Conservation (phyloP, 2,329 filamentous ascomycete genomes). For the Talaromyces sp. region DNA sequence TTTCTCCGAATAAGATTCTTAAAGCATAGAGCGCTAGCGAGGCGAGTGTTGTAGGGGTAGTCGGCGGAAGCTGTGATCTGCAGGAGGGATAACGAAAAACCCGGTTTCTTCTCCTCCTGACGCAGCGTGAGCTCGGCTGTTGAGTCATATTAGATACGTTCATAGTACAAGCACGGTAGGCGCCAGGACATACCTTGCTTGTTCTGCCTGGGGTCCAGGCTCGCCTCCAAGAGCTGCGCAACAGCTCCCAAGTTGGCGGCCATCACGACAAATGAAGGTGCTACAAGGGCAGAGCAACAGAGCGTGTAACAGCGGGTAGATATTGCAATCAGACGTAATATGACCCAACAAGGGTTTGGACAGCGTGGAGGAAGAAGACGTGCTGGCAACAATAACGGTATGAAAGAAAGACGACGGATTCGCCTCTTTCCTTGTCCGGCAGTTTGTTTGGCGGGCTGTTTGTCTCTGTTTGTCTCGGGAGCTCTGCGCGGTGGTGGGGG, state of each 20-base stretch:
- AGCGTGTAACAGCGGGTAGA: not conserved
- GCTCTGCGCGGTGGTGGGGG: slow-evolving; percentile 6
- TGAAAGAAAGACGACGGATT: slow-evolving; percentile 7
- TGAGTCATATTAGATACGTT: slow-evolving; percentile 8
- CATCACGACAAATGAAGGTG: slow-evolving; percentile 41
- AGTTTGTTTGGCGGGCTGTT: slow-evolving; percentile 26
- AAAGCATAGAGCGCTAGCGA: slow-evolving; percentile 88
- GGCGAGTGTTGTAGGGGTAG: slow-evolving; percentile 70
- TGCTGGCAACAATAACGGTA: not conserved
- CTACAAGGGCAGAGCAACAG: not conserved
- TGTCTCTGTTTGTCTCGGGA: slow-evolving; percentile 13
- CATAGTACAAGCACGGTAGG: not conserved
- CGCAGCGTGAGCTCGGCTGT: slow-evolving; percentile 77
- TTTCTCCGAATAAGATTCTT: slow-evolving; percentile 96
- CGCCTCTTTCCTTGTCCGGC: slow-evolving; percentile 26
- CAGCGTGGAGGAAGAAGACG: not conserved
- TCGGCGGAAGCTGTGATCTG: slow-evolving; percentile 78
- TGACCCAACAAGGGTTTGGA: not conserved
- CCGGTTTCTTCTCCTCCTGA: slow-evolving; percentile 72
- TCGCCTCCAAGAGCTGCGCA: slow-evolving; percentile 82
- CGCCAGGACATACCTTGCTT: slow-evolving; percentile 69
- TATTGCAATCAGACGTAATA: not conserved
- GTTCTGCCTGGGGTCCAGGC: slow-evolving; percentile 79
- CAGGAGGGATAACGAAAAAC: slow-evolving; percentile 82
- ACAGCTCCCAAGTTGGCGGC: slow-evolving; percentile 58